Conservation (phyloP, 2,329 filamentous ascomycete species). For the Cladosporium austrohemisphaericum region DNA sequence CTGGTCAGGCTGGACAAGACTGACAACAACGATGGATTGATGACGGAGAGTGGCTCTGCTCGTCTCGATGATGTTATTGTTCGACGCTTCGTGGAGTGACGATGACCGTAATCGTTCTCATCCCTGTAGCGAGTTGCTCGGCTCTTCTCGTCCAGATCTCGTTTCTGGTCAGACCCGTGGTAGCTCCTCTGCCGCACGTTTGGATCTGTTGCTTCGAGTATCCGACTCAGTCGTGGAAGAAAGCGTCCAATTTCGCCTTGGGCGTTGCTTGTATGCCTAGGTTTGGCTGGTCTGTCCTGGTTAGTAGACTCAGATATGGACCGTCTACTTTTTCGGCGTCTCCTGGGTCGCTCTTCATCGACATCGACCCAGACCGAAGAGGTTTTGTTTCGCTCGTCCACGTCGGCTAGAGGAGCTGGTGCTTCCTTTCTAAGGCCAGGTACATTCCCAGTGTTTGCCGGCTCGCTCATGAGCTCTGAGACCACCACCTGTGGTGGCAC, state of each 20-base stretch:
- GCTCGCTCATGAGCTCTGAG: conserved; percentile 23
- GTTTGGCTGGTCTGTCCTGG: neutral
- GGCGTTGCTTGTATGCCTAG: conserved; percentile 11
- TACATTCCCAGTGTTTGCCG: conserved; percentile 16
- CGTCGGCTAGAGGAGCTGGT: conserved; percentile 20
- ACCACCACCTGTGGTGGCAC: conserved; percentile 25
- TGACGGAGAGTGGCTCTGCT: conserved; percentile 28
- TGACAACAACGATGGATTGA: conserved; percentile 42
- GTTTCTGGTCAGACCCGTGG: neutral
- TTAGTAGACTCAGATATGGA: neutral
- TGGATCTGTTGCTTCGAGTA: conserved; percentile 35
- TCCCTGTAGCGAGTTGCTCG: conserved; percentile 18
- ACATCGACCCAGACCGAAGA: conserved; percentile 30
- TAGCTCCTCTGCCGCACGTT: conserved; percentile 6
- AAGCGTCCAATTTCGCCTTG: conserved; percentile 28
- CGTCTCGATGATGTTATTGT: conserved; percentile 35
- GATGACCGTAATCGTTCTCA: conserved; percentile 19
- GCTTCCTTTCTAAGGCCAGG: conserved; percentile 21
- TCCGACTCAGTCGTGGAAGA: conserved; percentile 40
- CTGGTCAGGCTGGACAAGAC: conserved; percentile 41
- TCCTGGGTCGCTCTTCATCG: conserved; percentile 20
- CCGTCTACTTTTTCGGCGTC: conserved; percentile 12
- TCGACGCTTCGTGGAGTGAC: conserved; percentile 28
- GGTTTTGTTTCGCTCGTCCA: conserved; percentile 20
- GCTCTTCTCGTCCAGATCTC: conserved; percentile 5